Conservation (phyloP, 2,329 filamentous ascomycete species). For the Trichoderma oligosporum region DNA sequence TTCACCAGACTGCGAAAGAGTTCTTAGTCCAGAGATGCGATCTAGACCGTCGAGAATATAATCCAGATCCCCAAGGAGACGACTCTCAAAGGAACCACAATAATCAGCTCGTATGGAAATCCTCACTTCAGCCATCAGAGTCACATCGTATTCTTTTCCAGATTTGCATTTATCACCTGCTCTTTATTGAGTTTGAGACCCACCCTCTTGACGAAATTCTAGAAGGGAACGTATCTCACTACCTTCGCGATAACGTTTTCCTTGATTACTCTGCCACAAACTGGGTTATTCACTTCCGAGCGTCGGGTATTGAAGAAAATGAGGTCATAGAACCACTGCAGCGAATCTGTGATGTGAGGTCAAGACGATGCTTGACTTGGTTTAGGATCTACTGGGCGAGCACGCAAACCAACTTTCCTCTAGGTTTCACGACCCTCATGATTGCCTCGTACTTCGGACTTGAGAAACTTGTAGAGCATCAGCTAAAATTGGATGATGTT, state of each 20-base stretch:
- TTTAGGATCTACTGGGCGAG: not conserved
- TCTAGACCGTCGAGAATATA: not conserved
- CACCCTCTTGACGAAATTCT: not conserved
- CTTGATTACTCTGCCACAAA: slow-evolving; percentile 20
- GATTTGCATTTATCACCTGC: slow-evolving; percentile 21
- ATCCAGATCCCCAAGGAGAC: not conserved
- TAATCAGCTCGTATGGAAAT: not conserved
- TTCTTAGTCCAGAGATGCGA: not conserved
- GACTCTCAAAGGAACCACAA: no score
- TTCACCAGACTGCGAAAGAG: slow-evolving; percentile 12
- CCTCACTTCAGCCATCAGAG: slow-evolving; percentile 5
- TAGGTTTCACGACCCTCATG: not conserved
- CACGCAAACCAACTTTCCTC: not conserved
- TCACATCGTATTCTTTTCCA: slow-evolving; percentile 21
- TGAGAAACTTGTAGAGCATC: no score
- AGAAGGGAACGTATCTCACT: not conserved
- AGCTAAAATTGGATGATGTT: not conserved
- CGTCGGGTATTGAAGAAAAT: not conserved
- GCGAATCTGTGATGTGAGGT: not conserved
- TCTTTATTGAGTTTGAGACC: slow-evolving; percentile 2
- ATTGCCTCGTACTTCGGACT: slow-evolving; percentile 13
- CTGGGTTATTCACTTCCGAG: slow-evolving; percentile 20
- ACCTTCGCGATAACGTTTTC: not conserved
- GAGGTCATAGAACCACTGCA: not conserved
- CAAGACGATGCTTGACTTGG: not conserved